Percentiles rank a stretch among this genome's conserved stretches.
Conservation (phyloP, 179 eudicot species). For the Beta corolliflora region DNA sequence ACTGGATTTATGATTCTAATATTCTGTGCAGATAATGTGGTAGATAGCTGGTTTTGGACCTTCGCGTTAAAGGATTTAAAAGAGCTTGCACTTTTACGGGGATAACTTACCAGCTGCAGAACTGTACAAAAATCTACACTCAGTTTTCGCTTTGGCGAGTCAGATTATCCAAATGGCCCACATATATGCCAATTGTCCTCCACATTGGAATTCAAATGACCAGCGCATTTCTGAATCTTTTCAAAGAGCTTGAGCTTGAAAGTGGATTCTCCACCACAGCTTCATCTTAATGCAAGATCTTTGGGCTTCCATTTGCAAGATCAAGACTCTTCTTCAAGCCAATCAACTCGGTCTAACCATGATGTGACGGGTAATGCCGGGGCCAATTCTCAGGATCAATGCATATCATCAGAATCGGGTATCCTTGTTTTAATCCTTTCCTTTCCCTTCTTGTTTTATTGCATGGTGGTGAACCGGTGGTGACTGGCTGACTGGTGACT, state of each 20-base stretch:
- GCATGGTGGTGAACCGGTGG: background rate
- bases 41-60: background rate
- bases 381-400: constrained; percentile 61
- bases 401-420: constrained; percentile 76
- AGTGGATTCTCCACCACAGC: constrained; percentile 40
- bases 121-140: constrained; percentile 1
- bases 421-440: constrained; percentile 3
- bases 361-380: constrained; percentile 45
- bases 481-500: too few relatives aligned
- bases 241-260: constrained; percentile 41
- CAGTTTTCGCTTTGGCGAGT: background rate
- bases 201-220: constrained; percentile 39
- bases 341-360: constrained; percentile 49
- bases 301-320: constrained; percentile 39
- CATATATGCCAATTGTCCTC: constrained; percentile 31
- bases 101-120: constrained; percentile 4
- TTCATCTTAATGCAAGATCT: constrained; percentile 27
- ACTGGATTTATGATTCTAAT: background rate
- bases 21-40: constrained; percentile 5
- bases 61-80: background rate
- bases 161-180: constrained; percentile 37
- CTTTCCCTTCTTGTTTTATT: background rate
- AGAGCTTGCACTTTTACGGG: background rate
- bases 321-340: constrained; percentile 48
- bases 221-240: constrained; percentile 36